Evolutionary conservation across 2,329 filamentous ascomycete genomes (phyloP).

Genomic region (Colletotrichum graminicola): DNA sequence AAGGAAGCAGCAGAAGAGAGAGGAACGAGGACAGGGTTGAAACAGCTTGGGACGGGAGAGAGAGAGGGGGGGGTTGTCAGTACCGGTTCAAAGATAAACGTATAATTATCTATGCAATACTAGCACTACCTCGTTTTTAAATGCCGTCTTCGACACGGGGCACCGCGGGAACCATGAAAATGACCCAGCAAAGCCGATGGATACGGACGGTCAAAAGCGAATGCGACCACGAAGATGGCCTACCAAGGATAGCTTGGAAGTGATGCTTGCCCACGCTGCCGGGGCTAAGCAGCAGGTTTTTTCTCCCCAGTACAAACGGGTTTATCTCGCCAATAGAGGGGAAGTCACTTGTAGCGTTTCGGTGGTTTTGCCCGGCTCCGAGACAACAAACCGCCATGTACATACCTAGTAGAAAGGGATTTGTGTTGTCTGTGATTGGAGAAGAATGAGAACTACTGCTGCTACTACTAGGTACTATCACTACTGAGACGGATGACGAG

Average conservation of each 20-base stretch:
- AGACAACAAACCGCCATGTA: no score
- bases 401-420: no score
- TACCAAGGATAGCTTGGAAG: background rate
- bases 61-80: background rate
- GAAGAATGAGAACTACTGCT: no score
- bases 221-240: background rate
- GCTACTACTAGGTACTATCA: no score
- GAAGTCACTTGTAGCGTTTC: background rate
- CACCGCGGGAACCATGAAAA: background rate
- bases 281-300: background rate
- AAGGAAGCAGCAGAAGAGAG: background rate
- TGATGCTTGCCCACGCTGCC: background rate
- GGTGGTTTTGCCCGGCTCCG: background rate
- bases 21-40: background rate
- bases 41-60: background rate
- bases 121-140: background rate
- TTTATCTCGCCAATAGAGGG: background rate
- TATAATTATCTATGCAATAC: background rate
- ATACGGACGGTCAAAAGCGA: background rate
- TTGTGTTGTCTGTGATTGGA: no score
- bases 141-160: background rate
- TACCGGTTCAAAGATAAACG: no score
- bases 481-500: no score
- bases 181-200: background rate
- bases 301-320: background rate